Base-by-base conservation (phyloP, 257 asterid species). In the Verbena officinalis region DNA sequence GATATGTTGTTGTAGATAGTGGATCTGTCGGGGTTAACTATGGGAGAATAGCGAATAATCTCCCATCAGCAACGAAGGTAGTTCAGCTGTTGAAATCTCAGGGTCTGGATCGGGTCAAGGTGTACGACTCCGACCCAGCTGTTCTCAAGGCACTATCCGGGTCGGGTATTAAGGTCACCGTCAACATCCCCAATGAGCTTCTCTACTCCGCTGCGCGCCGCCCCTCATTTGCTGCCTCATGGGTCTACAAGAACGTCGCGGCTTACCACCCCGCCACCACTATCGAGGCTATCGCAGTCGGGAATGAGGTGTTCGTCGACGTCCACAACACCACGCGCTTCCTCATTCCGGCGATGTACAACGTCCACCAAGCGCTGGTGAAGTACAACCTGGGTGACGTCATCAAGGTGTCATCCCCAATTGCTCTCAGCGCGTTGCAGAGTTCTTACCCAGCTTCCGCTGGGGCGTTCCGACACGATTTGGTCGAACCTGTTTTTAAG, bases 291-390 rank as follows among this genome's bases (percentile, higher is more conserved):
- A 76, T 93, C 57, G 97, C 95, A 23, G 95, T 90, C 45, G 99
- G 99, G 16, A 93, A 93, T 11, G 99, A 93, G 62, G 99, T 93
- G 7, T 93, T 90, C 66, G 97, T 82, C 30, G 95, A 85, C 80
- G 54, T 85, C 0, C 84, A 85, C 64, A 86, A 86, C 66, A 87
- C 96, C 53, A 89, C 97, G 42, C 75, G 76, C 45, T 81, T 44
- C 79, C 90, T 93, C 69, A 59, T 93, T 3, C 82, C 88, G 54
- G 96, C 99, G 13, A 61, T 93, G 89, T 58, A 78, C 75, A 93
- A 87, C 71, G 64, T 93, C 10, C 88, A 93, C 22, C 27, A 75
- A 6, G 96, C 95, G 0, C 78, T 90, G 4, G 79, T 59, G 1
- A 89, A 82, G 83, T 78, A 64, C 72, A 77, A 81, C 7, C 81